Conservation (phyloP, 2,329 filamentous ascomycete species). For the Curvularia hawaiiensis region DNA sequence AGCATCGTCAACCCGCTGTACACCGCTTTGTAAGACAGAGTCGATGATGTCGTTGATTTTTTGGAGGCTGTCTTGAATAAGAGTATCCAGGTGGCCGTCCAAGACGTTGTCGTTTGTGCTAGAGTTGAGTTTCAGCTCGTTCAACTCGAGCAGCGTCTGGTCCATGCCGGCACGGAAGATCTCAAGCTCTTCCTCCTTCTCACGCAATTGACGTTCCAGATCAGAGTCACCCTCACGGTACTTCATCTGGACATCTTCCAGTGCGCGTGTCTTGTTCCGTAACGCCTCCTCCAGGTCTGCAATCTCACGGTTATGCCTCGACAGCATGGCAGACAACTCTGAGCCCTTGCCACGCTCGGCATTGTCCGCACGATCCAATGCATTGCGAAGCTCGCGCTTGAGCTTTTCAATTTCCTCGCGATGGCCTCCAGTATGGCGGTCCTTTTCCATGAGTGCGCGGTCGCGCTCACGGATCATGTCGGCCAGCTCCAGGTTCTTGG, state of each 20-base stretch:
- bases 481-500: slow-evolving; percentile 97
- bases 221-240: slow-evolving; percentile 82
- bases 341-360: slow-evolving; percentile 91
- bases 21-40: slow-evolving; percentile 90
- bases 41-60: slow-evolving; percentile 99
- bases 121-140: slow-evolving; percentile 72
- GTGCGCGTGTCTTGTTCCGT: slow-evolving; percentile 79
- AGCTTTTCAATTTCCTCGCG: slow-evolving; percentile 95
- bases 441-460: slow-evolving; percentile 89
- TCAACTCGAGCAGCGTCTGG: slow-evolving; percentile 89
- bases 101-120: slow-evolving; percentile 76
- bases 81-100: slow-evolving; percentile 87
- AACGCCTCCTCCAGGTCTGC: slow-evolving; percentile 93
- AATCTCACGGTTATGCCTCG: slow-evolving; percentile 97
- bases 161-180: slow-evolving; percentile 99
- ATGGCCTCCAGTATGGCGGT: slow-evolving; percentile 81
- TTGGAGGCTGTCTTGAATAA: slow-evolving; percentile 82
- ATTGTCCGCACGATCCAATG: slow-evolving; percentile 89
- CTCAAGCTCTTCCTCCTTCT: slow-evolving; percentile 97
- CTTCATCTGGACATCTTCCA: slow-evolving; percentile 82
- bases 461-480: slow-evolving; percentile 99
- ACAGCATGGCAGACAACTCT: slow-evolving; percentile 90
- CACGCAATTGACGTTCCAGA: slow-evolving; percentile 80
- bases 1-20: slow-evolving; percentile 93
- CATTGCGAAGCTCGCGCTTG: slow-evolving; percentile 90